Conservation (phyloP, 2,329 filamentous ascomycete genomes). For the Fusarium penzigii region DNA sequence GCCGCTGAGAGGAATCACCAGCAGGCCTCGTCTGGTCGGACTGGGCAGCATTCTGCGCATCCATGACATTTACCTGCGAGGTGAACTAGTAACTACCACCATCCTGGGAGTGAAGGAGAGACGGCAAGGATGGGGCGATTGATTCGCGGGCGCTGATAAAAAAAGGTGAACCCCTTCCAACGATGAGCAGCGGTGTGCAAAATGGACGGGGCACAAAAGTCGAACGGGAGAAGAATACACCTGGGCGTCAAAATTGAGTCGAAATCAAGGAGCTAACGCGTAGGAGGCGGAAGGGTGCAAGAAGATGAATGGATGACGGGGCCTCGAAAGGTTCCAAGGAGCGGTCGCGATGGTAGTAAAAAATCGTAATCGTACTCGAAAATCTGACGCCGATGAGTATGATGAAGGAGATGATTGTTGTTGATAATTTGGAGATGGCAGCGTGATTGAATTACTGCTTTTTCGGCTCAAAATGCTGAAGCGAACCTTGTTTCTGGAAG, state of each 20-base stretch:
- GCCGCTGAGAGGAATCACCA: constrained; percentile 53
- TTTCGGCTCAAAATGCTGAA: constrained; percentile 14
- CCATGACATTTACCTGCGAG: constrained; percentile 64
- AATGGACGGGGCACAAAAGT: constrained; percentile 12
- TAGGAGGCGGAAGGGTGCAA: constrained; percentile 1
- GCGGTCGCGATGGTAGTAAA: not conserved
- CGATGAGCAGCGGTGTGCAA: constrained; percentile 7
- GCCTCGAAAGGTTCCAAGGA: constrained; percentile 2
- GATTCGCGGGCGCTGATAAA: constrained; percentile 25
- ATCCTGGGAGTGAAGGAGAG: constrained; percentile 49
- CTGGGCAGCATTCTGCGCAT: constrained; percentile 68
- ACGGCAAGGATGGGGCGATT: constrained; percentile 26
- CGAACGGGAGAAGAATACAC: not conserved
- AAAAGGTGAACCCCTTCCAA: constrained; percentile 17
- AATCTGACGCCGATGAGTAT: not conserved
- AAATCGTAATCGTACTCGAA: not conserved
- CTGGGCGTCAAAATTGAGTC: too few species aligned
- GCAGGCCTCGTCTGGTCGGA: constrained; percentile 61
- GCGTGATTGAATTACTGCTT: constrained; percentile 14
- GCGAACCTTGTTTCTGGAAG: constrained; percentile 27
- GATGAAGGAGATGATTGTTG: constrained; percentile 8
- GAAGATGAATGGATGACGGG: constrained; percentile 13
- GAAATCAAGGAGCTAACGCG: not conserved
- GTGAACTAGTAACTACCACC: constrained; percentile 54
- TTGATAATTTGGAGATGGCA: constrained; percentile 14